phyloP scores from a whole-genome alignment of 441 rosid species.

The Erodium moschatum region DNA sequence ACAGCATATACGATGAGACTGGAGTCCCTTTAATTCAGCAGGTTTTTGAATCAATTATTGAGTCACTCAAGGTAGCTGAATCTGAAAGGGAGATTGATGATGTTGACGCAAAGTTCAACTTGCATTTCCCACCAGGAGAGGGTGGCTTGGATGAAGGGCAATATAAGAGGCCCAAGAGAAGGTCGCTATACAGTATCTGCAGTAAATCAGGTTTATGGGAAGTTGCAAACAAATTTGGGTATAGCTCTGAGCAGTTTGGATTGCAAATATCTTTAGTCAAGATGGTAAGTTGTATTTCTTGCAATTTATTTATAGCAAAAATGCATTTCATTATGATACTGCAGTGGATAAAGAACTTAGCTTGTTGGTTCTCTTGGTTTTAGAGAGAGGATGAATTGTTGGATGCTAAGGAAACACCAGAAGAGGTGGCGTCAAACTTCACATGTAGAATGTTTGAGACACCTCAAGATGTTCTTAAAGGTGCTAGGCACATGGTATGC shows the following conservation, averaged over 20 bases:
- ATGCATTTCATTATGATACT: background rate
- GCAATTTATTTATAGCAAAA: background rate
- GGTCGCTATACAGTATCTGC: conserved; percentile 67
- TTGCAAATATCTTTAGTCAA: conserved; percentile 45
- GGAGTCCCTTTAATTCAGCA: conserved; percentile 63
- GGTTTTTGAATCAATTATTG: conserved; percentile 60
- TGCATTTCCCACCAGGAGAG: conserved; percentile 91
- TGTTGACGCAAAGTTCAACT: conserved; percentile 83
- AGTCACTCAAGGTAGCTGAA: conserved; percentile 59
- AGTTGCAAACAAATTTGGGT: conserved; percentile 82
- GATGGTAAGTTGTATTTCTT: conserved; percentile 39
- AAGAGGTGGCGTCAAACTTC: conserved; percentile 83
- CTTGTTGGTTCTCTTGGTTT: conserved; percentile 23
- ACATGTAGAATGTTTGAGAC: conserved; percentile 82
- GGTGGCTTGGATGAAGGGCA: conserved; percentile 73
- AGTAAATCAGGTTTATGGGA: conserved; percentile 91
- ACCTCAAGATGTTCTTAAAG: conserved; percentile 84
- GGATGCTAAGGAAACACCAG: conserved; percentile 94
- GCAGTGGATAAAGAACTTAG: conserved; percentile 13
- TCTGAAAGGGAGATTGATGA: conserved; percentile 96
- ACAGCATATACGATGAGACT: conserved; percentile 76
- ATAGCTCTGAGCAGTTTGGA: conserved; percentile 88
- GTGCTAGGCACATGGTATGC: conserved; percentile 94
- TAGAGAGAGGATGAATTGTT: conserved; percentile 51
- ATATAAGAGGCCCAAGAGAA: conserved; percentile 89